These are phyloP conservation scores for Erythrophleum ivorense DNA, from an alignment of 331 rosid genomes.

Conservation along the genomic window DNA sequence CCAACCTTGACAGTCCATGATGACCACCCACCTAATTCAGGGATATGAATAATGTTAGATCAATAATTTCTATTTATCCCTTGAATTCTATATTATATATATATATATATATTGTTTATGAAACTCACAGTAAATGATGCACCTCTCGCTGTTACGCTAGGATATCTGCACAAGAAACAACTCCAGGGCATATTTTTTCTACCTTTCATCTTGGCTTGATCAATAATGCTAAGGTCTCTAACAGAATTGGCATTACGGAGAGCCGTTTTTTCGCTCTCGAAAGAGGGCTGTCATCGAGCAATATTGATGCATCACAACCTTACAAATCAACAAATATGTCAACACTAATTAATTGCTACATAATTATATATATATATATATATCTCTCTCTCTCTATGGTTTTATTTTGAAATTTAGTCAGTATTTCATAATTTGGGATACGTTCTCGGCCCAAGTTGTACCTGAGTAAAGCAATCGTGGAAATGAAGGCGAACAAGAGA, in stretches of 20 bases:
- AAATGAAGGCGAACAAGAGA: slow-evolving; percentile 32
- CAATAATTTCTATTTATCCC: background rate
- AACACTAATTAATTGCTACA: no score
- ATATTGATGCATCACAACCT: slow-evolving; percentile 55
- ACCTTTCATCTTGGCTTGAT: slow-evolving; percentile 44
- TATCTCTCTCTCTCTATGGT: no score
- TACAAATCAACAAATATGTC: background rate
- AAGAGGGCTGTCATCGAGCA: slow-evolving; percentile 26
- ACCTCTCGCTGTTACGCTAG: slow-evolving; percentile 50
- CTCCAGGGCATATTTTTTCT: slow-evolving; percentile 43
- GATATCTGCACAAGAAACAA: slow-evolving; percentile 53
- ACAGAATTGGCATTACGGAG: slow-evolving; percentile 30
- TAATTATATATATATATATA: no score
- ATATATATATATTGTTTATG: background rate
- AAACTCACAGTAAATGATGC: slow-evolving; percentile 51
- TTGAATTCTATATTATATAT: background rate
- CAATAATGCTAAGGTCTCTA: slow-evolving; percentile 43
- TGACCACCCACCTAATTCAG: background rate
- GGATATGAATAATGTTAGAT: background rate
- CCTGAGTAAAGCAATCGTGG: slow-evolving; percentile 32
- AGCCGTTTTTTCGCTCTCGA: slow-evolving; percentile 43
- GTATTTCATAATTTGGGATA: no score
- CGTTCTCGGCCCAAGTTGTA: background rate
- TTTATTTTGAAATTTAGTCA: no score
- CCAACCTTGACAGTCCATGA: slow-evolving; percentile 12